Conservation (phyloP, 1,284 basidiomycete genomes). For the Rugosomyces carneus region DNA sequence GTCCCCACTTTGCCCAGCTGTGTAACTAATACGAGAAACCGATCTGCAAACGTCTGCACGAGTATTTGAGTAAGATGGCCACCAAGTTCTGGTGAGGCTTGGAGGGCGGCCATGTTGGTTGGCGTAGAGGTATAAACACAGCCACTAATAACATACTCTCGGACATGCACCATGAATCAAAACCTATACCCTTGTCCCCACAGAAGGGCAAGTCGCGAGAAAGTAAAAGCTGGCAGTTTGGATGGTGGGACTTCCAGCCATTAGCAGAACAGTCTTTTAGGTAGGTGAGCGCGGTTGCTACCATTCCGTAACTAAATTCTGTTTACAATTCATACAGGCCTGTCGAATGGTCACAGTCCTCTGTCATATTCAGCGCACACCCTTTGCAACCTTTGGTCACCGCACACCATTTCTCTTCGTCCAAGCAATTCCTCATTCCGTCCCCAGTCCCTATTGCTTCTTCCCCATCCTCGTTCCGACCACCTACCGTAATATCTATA, state of each 20-base stretch:
- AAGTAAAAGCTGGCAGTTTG: conserved; percentile 48
- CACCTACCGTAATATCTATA: conserved; percentile 56
- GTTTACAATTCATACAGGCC: conserved; percentile 39
- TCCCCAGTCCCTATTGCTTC: conserved; percentile 43
- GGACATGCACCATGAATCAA: conserved; percentile 23
- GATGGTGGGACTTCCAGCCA: conserved; percentile 70
- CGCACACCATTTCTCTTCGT: conserved; percentile 64
- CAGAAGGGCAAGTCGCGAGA: conserved; percentile 56
- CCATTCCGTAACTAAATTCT: no score
- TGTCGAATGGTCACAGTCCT: conserved; percentile 62
- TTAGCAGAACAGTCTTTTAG: conserved; percentile 49
- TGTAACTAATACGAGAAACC: conserved; percentile 75
- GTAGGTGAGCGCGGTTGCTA: no score
- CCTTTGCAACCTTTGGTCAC: conserved; percentile 50
- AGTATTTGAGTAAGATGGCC: conserved; percentile 68
- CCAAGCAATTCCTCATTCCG: conserved; percentile 53
- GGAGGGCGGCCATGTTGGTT: conserved; percentile 18
- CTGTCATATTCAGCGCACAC: conserved; percentile 62
- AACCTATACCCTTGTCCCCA: conserved; percentile 29
- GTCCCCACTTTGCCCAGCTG: conserved; percentile 86
- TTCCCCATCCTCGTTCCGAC: conserved; percentile 44
- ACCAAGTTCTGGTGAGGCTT: conserved; percentile 43
- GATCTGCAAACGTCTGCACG: conserved; percentile 74
- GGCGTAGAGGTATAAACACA: not conserved
- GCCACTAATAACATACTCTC: not conserved